A percentile compares a stretch with the other conserved stretches of the same genome.
Evolutionary conservation across 2,329 filamentous ascomycete species (phyloP).

Genomic region (Ophiostoma angusticollis): DNA sequence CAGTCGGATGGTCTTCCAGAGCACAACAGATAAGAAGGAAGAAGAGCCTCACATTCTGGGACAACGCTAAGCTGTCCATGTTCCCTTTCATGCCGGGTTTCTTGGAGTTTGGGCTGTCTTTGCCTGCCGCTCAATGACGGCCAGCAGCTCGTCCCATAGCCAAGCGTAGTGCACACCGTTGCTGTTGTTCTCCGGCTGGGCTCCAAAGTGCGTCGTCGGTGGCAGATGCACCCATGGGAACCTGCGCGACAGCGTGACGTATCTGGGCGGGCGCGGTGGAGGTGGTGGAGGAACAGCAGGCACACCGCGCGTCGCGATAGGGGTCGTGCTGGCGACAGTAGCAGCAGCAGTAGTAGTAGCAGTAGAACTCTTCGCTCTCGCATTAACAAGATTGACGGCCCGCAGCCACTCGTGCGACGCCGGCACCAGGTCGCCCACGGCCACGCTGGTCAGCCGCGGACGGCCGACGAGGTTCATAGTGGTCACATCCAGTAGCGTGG

Average conservation of each 20-base stretch:
- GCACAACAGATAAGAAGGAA: too few species aligned
- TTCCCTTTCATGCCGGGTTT: too few species aligned
- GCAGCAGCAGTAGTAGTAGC: too few species aligned
- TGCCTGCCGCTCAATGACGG: conserved; percentile 14
- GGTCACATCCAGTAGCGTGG: conserved; percentile 36
- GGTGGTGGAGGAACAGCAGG: conserved; percentile 12
- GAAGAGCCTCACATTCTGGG: too few species aligned
- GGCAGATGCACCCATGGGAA: conserved; percentile 25
- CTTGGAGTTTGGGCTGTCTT: not conserved
- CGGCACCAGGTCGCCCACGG: conserved; percentile 23
- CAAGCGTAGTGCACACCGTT: conserved; percentile 19
- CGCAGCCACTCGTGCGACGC: conserved; percentile 20
- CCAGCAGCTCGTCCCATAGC: conserved; percentile 24
- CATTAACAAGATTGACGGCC: conserved; percentile 24
- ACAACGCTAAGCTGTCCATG: too few species aligned
- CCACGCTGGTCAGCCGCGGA: conserved; percentile 29
- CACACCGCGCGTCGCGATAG: too few species aligned
- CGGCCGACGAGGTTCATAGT: conserved; percentile 44
- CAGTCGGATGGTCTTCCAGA: too few species aligned
- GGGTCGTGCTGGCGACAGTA: too few species aligned
- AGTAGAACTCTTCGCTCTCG: too few species aligned
- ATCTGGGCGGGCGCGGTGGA: conserved; percentile 4
- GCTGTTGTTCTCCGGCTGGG: conserved; percentile 12
- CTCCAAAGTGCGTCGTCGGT: conserved; percentile 19
- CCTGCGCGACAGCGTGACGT: conserved; percentile 10